Base-by-base conservation (phyloP, 805 yeast genomes). In the Schwanniomyces vanrijiae region DNA sequence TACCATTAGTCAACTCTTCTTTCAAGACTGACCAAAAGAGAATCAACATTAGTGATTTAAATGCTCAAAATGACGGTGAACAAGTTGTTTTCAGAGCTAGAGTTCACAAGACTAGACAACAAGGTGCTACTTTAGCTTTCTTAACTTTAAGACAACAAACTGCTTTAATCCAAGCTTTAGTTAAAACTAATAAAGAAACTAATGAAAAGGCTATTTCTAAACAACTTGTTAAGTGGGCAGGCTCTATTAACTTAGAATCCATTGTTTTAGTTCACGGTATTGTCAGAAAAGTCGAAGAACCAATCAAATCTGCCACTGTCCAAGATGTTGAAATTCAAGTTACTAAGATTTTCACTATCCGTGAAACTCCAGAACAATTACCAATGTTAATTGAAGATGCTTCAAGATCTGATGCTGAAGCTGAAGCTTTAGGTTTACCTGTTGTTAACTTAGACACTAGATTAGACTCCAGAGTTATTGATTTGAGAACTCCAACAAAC, bases 381-480 rank as follows among this genome's bases (percentile, higher is more conserved):
- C 99, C 99, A 49, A 84, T 94, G 63, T 80, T 92, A 65, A 83
- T 94, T 61, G 99, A 94, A 76, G 99, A 94, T 70, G 98, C 98
- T 28, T 78, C 92, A 19, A 86, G 99, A 74, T 83, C 96, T 34
- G 98, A 92, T 59, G 89, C 88, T 39, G 96, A 90, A 64, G 97
- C 96, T 39, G 96, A 88, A 67, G 92, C 88, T 35, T 84, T 87
- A 24, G 92, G 92, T 19, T 80, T 90, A 58, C 98, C 98, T 37
- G 88, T 88, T 38, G 98, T 92, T 55, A 92, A 92, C 75, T 83
- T 94, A 65, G 99, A 94, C 72, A 94, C 99, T 29, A 83, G 99
- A 68, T 80, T 94, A 62, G 98, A 94, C 66, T 76, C 94, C 45
- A 84, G 99, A 67, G 97, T 92, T 46, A 90, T 94, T 67, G 99